A percentile compares a stretch with the other conserved stretches of the same genome.
phyloP scores from a whole-genome alignment of 1,139 yeast genomes.

The Suhomyces wounanorum region DNA sequence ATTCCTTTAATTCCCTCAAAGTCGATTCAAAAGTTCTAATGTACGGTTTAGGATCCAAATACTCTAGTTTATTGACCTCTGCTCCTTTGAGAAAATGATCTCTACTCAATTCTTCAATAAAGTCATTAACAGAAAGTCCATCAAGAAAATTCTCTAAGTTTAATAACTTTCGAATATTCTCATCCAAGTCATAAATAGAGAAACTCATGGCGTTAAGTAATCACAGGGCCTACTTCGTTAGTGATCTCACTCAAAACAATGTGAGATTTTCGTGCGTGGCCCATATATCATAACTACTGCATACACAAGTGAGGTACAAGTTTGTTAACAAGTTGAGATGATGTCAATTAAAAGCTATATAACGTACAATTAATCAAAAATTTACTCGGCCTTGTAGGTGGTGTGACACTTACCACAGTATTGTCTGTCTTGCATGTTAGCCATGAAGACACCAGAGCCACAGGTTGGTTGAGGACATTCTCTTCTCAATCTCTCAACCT shows the following conservation, averaged over 20 bases:
- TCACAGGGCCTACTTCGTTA: background rate
- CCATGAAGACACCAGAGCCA: conserved; percentile 99
- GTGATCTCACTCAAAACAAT: background rate
- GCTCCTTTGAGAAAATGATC: conserved; percentile 62
- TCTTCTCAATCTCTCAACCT: conserved; percentile 98
- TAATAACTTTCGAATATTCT: conserved; percentile 65
- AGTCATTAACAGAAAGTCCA: conserved; percentile 72
- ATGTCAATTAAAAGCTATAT: background rate
- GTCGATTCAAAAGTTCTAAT: conserved; percentile 92
- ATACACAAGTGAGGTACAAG: background rate
- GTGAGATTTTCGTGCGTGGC: background rate
- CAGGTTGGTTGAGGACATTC: conserved; percentile 93
- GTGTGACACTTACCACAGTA: conserved; percentile 99
- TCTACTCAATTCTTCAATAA: conserved; percentile 78
- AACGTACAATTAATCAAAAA: conserved; percentile 3
- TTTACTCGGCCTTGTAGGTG: conserved; percentile 70
- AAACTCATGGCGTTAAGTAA: conserved; percentile 32
- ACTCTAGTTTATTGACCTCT: conserved; percentile 55
- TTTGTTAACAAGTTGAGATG: background rate
- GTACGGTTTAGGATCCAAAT: conserved; percentile 89
- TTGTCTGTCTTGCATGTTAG: conserved; percentile 98
- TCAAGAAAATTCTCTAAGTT: conserved; percentile 71
- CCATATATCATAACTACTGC: background rate
- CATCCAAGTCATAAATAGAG: conserved; percentile 62
- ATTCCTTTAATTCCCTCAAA: conserved; percentile 63